These are phyloP conservation scores for Elongisporangium prolatum DNA, from an alignment of 352 stramenopile genomes.

Conservation along the genomic window DNA sequence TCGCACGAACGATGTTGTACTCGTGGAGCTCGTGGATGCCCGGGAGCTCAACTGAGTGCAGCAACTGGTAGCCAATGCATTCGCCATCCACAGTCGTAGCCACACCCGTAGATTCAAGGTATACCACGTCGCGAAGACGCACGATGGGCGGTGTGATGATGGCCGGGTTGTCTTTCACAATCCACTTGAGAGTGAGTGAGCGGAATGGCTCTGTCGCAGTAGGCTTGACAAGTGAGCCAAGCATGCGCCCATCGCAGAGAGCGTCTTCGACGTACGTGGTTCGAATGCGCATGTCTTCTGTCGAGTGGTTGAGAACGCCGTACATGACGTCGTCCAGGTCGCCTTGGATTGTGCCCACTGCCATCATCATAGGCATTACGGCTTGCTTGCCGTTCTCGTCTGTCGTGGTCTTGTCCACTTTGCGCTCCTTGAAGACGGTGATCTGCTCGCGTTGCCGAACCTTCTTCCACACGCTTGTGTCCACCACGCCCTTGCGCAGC, in stretches of 20 bases:
- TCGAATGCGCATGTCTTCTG: conserved; percentile 25
- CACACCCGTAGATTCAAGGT: conserved; percentile 42
- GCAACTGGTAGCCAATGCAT: conserved; percentile 27
- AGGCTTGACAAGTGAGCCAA: conserved; percentile 23
- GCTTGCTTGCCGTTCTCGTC: background rate
- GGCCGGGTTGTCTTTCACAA: conserved; percentile 14
- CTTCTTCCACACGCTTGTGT: conserved; percentile 20
- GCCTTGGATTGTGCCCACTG: conserved; percentile 26
- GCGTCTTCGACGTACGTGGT: conserved; percentile 26
- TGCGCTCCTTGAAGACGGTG: conserved; percentile 30
- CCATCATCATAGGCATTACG: conserved; percentile 9
- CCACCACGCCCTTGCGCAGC: conserved; percentile 4
- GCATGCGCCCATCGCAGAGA: conserved; percentile 21
- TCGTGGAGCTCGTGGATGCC: conserved; percentile 27
- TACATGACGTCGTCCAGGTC: conserved; percentile 43
- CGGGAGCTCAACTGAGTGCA: conserved; percentile 31
- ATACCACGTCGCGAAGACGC: conserved; percentile 34
- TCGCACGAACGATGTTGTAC: conserved; percentile 30
- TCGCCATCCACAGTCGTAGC: conserved; percentile 27
- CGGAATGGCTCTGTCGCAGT: conserved; percentile 21
- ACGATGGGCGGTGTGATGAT: conserved; percentile 22
- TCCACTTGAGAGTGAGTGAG: conserved; percentile 35
- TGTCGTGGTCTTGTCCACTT: background rate
- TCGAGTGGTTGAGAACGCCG: conserved; percentile 20
- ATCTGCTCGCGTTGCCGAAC: conserved; percentile 23